Base-by-base conservation (phyloP, 345 rosid species). In the Euphorbia lathyris region DNA sequence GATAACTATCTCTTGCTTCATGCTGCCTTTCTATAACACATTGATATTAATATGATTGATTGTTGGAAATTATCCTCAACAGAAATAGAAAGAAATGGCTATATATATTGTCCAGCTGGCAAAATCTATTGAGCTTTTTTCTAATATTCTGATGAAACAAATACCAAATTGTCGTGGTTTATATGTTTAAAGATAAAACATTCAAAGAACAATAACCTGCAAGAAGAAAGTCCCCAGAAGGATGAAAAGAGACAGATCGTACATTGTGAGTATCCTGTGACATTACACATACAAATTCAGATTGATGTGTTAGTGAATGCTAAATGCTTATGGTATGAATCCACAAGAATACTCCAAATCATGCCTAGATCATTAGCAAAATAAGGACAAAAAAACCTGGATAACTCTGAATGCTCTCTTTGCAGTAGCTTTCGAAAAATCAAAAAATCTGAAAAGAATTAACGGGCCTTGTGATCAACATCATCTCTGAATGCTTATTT, bases 331-430 rank as follows among this genome's bases (percentile, higher is more conserved):
- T 67, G 27, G 43, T 20, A 45, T 29, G 63, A 66, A 66, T 59
- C 38, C 40, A 68, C 64, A 16, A 20, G 61, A 19, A 64, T 26
- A 40, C 36, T 30, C 29, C 58, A 27, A 23, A 77, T 30, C 63
- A 64, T 1, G 65, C 51, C 45, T 14, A 30, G 58, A 23, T 45
- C 47, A 23, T 36, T 38, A 58, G 50, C 13, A 71, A 73, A 47
- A 59, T 66, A 32, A 68, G 27, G 38, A 71, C 72, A 61, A 29
- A 69, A 74, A 38, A 51, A 88, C 97, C 96, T 90, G 92, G 68
- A 92, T 88, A 71, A 92, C 89, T 81, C 85, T 84, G 79, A 86
- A 85, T 73, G 94, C 96, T 81, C 86, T 82, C 82, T 90, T 92
- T 70, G 94, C 91, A 30, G 92, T 81, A 45, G 87, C 85, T 78